Conservation (phyloP, 2,329 filamentous ascomycete species). For the Colletotrichum graminicola region DNA sequence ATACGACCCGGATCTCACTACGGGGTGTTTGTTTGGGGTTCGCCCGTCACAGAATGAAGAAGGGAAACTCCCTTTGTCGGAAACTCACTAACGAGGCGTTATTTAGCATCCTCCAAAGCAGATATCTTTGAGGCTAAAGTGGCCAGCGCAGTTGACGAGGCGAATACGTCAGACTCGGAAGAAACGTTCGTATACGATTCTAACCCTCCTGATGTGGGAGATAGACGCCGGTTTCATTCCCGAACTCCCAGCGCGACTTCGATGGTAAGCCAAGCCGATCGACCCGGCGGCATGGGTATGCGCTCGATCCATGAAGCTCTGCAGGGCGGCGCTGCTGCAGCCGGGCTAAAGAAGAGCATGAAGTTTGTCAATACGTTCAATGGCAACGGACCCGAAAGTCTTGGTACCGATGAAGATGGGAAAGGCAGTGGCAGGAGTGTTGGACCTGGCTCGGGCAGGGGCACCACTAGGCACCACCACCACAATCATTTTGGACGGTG, state of each 20-base stretch:
- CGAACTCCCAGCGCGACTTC: constrained; percentile 95
- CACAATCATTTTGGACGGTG: constrained; percentile 76
- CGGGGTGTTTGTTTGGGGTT: background rate
- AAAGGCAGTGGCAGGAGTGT: constrained; percentile 72
- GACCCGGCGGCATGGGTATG: constrained; percentile 56
- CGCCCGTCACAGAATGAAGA: constrained; percentile 37
- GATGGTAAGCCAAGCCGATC: constrained; percentile 77
- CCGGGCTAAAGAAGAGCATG: constrained; percentile 90
- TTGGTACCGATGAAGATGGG: constrained; percentile 75
- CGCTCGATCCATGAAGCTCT: constrained; percentile 69
- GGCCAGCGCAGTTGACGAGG: constrained; percentile 94
- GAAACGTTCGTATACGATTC: constrained; percentile 99
- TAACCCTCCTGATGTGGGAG: constrained; percentile 80
- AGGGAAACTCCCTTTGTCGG: constrained; percentile 53
- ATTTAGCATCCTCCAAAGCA: constrained; percentile 88
- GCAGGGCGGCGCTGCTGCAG: constrained; percentile 53
- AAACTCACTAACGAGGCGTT: constrained; percentile 59
- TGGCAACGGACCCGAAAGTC: constrained; percentile 65
- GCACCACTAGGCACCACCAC: constrained; percentile 81
- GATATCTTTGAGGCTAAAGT: constrained; percentile 99
- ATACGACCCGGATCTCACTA: constrained; percentile 39
- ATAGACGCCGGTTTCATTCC: constrained; percentile 84
- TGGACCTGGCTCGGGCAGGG: constrained; percentile 69
- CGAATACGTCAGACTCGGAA: constrained; percentile 95
- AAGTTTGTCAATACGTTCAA: constrained; percentile 90